phyloP scores from a whole-genome alignment of 495 filamentous ascomycete species.

The Darksidea phi region DNA sequence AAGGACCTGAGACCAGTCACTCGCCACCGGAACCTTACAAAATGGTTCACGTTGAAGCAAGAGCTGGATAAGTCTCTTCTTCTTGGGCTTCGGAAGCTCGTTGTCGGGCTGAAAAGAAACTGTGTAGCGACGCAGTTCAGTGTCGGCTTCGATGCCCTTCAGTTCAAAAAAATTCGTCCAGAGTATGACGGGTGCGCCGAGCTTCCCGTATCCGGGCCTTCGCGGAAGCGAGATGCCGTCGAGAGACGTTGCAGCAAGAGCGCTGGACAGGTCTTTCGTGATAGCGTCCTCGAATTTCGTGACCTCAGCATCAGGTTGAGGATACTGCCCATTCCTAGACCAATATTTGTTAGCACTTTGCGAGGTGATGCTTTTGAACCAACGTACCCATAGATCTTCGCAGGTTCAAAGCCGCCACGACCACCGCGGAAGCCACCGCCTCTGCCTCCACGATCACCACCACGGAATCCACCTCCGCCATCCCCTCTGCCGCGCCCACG shows the following conservation, averaged over 20 bases:
- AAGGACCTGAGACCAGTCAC: slow-evolving; percentile 39
- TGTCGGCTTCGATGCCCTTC: slow-evolving; percentile 7
- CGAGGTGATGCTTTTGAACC: background rate
- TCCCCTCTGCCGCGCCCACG: slow-evolving; percentile 12
- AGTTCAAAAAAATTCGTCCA: slow-evolving; percentile 52
- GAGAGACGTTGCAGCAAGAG: slow-evolving; percentile 12
- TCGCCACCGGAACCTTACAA: slow-evolving; percentile 19
- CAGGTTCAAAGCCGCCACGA: slow-evolving; percentile 2
- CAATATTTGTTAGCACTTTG: background rate
- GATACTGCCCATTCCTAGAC: slow-evolving; percentile 25
- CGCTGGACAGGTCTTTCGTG: slow-evolving; percentile 6
- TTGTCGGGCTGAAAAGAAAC: slow-evolving; percentile 26
- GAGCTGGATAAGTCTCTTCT: slow-evolving; percentile 31
- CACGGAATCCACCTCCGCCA: slow-evolving; percentile 5
- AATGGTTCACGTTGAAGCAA: slow-evolving; percentile 34
- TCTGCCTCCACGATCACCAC: slow-evolving; percentile 7
- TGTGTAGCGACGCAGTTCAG: slow-evolving; percentile 33
- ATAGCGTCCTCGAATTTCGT: slow-evolving; percentile 29
- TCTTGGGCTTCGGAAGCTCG: slow-evolving; percentile 33
- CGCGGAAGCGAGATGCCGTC: slow-evolving; percentile 33
- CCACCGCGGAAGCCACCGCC: slow-evolving; percentile 6
- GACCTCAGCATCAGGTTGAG: slow-evolving; percentile 28
- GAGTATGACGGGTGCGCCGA: slow-evolving; percentile 42
- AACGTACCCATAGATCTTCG: slow-evolving; percentile 22
- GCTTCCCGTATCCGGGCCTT: slow-evolving; percentile 49